Evolutionary conservation across 495 filamentous ascomycete species (phyloP), one percentile per base, ranked within the genome.

Genomic region (Penicillium tannophilum): DNA sequence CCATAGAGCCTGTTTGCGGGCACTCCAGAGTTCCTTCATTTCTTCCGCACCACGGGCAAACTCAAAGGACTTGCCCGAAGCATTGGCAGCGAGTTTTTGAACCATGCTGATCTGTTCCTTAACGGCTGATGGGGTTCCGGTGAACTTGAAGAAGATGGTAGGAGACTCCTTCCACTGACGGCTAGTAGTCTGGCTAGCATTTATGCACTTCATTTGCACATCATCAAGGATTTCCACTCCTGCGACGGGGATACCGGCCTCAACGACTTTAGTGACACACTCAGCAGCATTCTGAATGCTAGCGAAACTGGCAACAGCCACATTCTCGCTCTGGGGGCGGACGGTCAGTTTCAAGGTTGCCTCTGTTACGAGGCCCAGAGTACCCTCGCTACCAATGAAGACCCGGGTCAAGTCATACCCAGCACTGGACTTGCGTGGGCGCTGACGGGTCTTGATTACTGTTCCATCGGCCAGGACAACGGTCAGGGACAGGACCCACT

Each of bases 131-230:
- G 82, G 77, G 1, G 85, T 87, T n/a, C 86, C 86, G 0, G 80
- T 74, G 60, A 88, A 88, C 57, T 85, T 87, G 72, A 88, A 86
- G 65, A 88, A 88, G 6, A 88, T 71, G 9, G 86, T 88, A 3
- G 86, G 85, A 1, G 76, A 74, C 58, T 85, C 82, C 64, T 81
- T 82, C 86, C 86, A 88, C 41, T 72, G 66, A 28, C 81, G 79
- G 45, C 70, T 71, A 2, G 85, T 86, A 41, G 68, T 66, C 45
- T 83, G 78, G 53, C 81, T 82, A 48, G 79, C 71, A 66, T 88
- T 88, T 70, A 88, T 86, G 58, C 82, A 85, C 62, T 77, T 77
- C 84, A 88, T 88, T 62, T 87, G 84, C 24, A 85, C 79, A 56
- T 88, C 84, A 63, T 88, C 86, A 12, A 88, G 70, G 42, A 88